Conservation (phyloP, 1,284 basidiomycete genomes). For the Heterobasidion parviporum region DNA sequence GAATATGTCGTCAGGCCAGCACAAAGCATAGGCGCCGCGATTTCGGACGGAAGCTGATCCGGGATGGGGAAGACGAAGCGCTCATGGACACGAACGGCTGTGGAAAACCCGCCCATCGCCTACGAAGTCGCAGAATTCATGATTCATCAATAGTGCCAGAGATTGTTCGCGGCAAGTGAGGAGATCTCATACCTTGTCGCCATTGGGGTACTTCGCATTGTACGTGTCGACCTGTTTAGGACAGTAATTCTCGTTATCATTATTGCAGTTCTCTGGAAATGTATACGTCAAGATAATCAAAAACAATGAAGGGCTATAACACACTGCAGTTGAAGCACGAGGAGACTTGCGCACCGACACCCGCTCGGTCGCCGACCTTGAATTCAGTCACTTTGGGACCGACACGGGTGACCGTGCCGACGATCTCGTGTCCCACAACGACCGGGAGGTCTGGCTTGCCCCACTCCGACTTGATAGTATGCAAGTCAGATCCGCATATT, state of each 20-base stretch:
- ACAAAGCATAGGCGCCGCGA: constrained; percentile 50
- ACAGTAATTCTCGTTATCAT: constrained; percentile 48
- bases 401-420: constrained; percentile 48
- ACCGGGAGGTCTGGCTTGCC: constrained; percentile 32
- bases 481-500: constrained; percentile 44
- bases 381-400: constrained; percentile 46
- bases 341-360: constrained; percentile 54
- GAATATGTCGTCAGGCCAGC: constrained; percentile 63
- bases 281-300: not conserved
- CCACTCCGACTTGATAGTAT: constrained; percentile 45
- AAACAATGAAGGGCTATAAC: not conserved
- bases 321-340: constrained; percentile 42
- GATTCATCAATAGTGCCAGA: not conserved
- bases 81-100: constrained; percentile 57
- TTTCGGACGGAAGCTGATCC: constrained; percentile 42
- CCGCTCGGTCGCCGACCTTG: constrained; percentile 56
- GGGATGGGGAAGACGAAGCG: constrained; percentile 68
- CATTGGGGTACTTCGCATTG: constrained; percentile 42
- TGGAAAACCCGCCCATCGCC: constrained; percentile 55
- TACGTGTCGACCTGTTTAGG: constrained; percentile 23
- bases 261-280: constrained; percentile 33
- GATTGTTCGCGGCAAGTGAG: not conserved
- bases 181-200: constrained; percentile 10
- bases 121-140: not conserved
- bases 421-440: constrained; percentile 52